Evolutionary conservation across 169 alveolate species (phyloP), one percentile per base, ranked within the genome.

Genomic region (Prorocentrum cordatum): DNA sequence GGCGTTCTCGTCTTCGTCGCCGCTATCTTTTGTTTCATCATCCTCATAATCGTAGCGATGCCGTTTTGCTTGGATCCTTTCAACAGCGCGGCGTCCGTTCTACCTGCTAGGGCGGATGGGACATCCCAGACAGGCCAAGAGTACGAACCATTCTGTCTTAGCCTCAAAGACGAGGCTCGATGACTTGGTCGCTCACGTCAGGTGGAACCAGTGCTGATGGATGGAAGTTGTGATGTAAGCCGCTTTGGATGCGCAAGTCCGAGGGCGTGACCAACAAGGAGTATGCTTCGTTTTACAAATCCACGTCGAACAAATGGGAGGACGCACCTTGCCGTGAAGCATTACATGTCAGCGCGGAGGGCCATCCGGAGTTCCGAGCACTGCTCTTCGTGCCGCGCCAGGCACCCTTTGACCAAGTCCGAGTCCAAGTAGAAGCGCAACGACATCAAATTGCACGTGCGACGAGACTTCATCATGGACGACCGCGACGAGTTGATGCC

Each of bases 351-450:
- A 73, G 85, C 70, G 85, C 50, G 32, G 85, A 77, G 72, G 87
- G 87, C 24, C 87, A 77, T 93, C 95, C 98, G 27, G 99, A 98
- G 94, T 98, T 98, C 96, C 98, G 97, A 94, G 99, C 99, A 14
- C 95, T 98, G 80, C 98, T 98, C 83, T 98, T 98, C 94, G 97
- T 98, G 35, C 99, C 99, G 66, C 97, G 97, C 95, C 94, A 99
- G 93, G 99, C 99, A 36, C 99, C 99, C 61, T 98, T 98, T 96
- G 99, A 98, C 93, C 95, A n/a, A 98, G 92, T 98, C 98, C 93
- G 99, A 98, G 95, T 96, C 98, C 92, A 96, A 98, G 95, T 97
- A 98, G 96, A 98, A 98, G 98, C 95, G 98, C 94, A 98, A 98
- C 94, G 98, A 98, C 97, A 97, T 73, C 85, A 73, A 73, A 70